Percentiles rank a stretch among this genome's conserved stretches.
phyloP scores from a whole-genome alignment of 306 rosid species.

The Senna tora region DNA sequence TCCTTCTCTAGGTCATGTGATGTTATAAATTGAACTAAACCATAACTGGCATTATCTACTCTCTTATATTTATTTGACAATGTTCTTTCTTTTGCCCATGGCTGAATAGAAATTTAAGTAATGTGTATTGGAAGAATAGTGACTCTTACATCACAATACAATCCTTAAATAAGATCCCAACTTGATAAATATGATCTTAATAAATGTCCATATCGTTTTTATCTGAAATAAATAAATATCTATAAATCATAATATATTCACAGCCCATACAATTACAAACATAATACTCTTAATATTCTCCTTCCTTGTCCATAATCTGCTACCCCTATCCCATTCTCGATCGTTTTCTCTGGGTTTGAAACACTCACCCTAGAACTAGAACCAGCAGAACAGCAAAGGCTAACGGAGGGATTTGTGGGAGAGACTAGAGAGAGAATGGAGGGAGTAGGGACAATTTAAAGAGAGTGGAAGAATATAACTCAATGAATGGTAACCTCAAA shows the following conservation, averaged over 20 bases:
- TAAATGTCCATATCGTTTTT: background rate
- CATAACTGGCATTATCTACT: background rate
- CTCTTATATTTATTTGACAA: slow-evolving; percentile 7
- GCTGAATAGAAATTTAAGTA: slow-evolving; percentile 12
- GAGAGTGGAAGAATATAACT: background rate
- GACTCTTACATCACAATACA: background rate
- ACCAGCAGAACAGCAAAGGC: background rate
- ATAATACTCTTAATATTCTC: too few relatives aligned
- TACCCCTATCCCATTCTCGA: background rate
- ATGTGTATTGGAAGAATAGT: background rate
- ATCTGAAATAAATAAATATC: too few relatives aligned
- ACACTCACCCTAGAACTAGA: background rate
- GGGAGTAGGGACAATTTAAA: background rate
- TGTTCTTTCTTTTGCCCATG: slow-evolving; percentile 6
- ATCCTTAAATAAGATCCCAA: background rate
- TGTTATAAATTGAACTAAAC: background rate
- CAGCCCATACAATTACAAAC: too few relatives aligned
- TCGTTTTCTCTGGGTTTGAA: background rate
- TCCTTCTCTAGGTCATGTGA: background rate
- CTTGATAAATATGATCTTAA: background rate
- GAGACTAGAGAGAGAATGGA: background rate
- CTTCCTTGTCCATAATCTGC: too few relatives aligned
- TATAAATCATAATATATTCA: too few relatives aligned
- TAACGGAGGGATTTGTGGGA: background rate
- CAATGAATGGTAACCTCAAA: background rate